Evolutionary conservation across 2,329 filamentous ascomycete genomes (phyloP), one percentile per base, ranked within the genome.

Genomic region (Stemphylium beticola): DNA sequence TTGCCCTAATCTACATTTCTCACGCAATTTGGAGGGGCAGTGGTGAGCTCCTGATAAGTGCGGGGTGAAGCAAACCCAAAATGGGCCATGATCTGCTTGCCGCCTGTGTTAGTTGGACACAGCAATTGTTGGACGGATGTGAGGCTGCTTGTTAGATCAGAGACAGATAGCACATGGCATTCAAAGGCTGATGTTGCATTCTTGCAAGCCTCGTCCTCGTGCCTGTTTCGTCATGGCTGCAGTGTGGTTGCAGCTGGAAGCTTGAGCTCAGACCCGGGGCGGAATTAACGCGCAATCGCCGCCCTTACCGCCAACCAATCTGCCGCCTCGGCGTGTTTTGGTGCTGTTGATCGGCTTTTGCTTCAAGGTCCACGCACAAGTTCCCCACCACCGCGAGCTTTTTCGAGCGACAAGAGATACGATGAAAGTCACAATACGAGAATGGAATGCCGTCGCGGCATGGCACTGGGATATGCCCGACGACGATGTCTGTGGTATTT

Each of bases 381-480:
- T 17, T 32, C 22, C 34, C 32, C 42, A 37, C 58, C 50, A 53
- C 36, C 15, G 43, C 52, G 14, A 45, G 36, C 22, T 24, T 36
- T 6, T 26, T 17, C 12, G 24, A 55, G 29, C 29, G 15, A 36
- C 26, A 24, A 32, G 10, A 11, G 36, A 46, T 59, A 60, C 44
- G 42, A 99, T 99, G 95, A 98, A 96, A 79, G 92, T 98, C 80
- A 95, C 87, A 42, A 95, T 98, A 78, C 91, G 89, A 70, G 86
- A 91, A 73, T 98, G 93, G 92, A 89, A 95, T 69, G 90, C 92
- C 4, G 92, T 99, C 59, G 95, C 95, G 15, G 93, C 92, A 50
- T 99, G 95, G 95, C 88, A 91, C 62, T 99, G 95, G 95, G 91
- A 98, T 74, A 91, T 98, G 70, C 92, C 93, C 20, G 92, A 96